phyloP scores from a whole-genome alignment of 2,329 filamentous ascomycete genomes.

The Xylariaceae sp. region DNA sequence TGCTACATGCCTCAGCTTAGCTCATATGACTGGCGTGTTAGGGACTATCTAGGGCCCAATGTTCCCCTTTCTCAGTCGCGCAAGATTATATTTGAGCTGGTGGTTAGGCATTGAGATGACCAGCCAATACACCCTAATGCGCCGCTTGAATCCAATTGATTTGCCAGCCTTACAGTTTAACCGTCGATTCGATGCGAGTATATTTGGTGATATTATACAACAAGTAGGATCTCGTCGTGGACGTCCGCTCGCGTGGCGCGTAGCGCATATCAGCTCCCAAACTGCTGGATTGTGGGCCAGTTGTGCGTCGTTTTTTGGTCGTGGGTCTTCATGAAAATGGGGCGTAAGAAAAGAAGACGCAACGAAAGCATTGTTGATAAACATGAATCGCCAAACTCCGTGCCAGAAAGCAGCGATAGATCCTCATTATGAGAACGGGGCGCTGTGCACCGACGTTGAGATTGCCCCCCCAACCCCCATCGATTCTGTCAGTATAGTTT shows the following conservation, averaged over 20 bases:
- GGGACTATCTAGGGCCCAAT: too few relatives aligned
- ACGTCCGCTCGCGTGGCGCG: conserved; percentile 25
- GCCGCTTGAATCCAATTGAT: too few relatives aligned
- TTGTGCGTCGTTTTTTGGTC: conserved; percentile 21
- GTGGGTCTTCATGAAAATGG: conserved; percentile 13
- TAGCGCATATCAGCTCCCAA: conserved; percentile 26
- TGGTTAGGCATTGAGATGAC: too few relatives aligned
- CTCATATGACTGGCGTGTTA: too few relatives aligned
- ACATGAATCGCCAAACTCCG: conserved; percentile 24
- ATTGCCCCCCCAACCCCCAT: too few relatives aligned
- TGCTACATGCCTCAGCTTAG: too few relatives aligned
- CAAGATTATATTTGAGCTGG: too few relatives aligned
- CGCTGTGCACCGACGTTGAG: neutral
- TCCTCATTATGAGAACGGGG: conserved; percentile 20
- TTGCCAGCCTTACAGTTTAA: too few relatives aligned
- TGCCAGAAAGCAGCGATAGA: conserved; percentile 19
- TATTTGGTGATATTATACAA: conserved; percentile 24
- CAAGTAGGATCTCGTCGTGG: conserved; percentile 19
- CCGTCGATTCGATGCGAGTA: conserved; percentile 19
- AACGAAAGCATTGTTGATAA: conserved; percentile 12
- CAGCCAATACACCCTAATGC: too few relatives aligned
- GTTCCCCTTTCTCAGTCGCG: too few relatives aligned
- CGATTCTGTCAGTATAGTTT: too few relatives aligned
- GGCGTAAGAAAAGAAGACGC: conserved; percentile 9
- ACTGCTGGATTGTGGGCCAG: conserved; percentile 26